Base-by-base conservation (phyloP, 73 alveolate genomes). In the Loxodes magnus region DNA sequence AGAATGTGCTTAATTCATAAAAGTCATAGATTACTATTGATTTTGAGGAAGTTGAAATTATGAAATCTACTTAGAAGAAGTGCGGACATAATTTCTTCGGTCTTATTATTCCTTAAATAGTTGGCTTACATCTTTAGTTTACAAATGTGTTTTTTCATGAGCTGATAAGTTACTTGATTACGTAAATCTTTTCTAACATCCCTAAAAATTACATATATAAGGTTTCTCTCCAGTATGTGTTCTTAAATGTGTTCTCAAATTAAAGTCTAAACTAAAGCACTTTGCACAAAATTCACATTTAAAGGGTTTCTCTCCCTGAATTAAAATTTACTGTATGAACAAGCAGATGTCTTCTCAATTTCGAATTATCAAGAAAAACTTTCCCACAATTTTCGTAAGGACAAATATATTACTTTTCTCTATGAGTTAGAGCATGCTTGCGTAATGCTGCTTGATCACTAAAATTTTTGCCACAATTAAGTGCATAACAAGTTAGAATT, bases 261-360 rank as follows among this genome's bases (percentile, higher is more conserved):
- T 84, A 35, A 82, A 80, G 53, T 48, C 66, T 43, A 74, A 77
- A 37, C 93, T 53, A 28, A 74, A 74, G 20, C 71, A 38, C 35
- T 74, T 74, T 1, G 51, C 66, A 19, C 88, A 74, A 3, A n/a
- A 38, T 7, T 36, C 58, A 28, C 88, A 74, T n/a, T 25, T 4
- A 43, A 44, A 74, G 2, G 88, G 88, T 55, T 74, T 74, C 41
- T 67, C 88, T 22, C 88, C 59, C n/a, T n/a, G n/a, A n/a, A n/a
- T n/a, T n/a, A n/a, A n/a, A n/a, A n/a, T n/a, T n/a, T n/a, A n/a
- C 74, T 58, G 97, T 82, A 52, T 87, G 97, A 25, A 82, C 94
- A 33, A 82, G 66, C 88, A 72, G 72, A 67, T 87, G 97, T 35
- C 97, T 75, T 57, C 73, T 64, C 34, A 87, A 69, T 61, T 82